Conservation (phyloP, 148 eudicot genomes). For the Selenicereus undatus region DNA sequence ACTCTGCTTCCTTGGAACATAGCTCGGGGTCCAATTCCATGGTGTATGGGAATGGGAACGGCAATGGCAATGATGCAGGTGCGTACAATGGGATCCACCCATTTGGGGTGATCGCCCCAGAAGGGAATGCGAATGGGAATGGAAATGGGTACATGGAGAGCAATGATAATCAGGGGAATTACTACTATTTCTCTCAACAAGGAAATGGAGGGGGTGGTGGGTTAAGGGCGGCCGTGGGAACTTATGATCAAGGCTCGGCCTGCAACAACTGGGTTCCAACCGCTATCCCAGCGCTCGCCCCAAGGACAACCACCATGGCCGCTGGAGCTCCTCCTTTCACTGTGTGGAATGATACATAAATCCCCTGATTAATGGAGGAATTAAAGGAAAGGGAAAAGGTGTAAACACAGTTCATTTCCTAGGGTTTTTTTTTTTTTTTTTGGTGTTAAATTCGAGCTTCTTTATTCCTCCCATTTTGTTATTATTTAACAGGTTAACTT, state of each 20-base stretch:
- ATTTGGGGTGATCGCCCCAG: constrained; percentile 34
- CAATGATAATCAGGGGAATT: constrained; percentile 22
- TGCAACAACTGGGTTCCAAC: constrained; percentile 70
- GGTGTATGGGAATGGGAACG: constrained; percentile 32
- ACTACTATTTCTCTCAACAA: constrained; percentile 46
- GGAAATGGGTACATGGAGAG: constrained; percentile 19
- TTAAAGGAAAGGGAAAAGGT: not conserved
- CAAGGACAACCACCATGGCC: constrained; percentile 32
- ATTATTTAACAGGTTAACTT: constrained; percentile 20
- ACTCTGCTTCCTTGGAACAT: constrained; percentile 42
- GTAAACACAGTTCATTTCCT: constrained; percentile 19
- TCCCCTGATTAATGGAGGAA: not conserved
- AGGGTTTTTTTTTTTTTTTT: constrained; percentile 10
- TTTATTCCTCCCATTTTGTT: constrained; percentile 22
- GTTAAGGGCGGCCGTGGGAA: constrained; percentile 22
- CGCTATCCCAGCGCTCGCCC: constrained; percentile 47
- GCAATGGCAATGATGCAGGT: constrained; percentile 14
- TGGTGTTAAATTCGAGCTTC: constrained; percentile 12
- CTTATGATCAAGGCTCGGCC: constrained; percentile 43
- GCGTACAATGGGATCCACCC: constrained; percentile 25
- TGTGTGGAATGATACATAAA: constrained; percentile 63
- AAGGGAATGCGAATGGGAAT: constrained; percentile 27
- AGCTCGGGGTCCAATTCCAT: constrained; percentile 36
- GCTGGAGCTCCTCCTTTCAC: constrained; percentile 53
- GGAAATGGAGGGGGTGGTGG: constrained; percentile 16